These are phyloP conservation scores for Teunomyces aglyptinius DNA, from an alignment of 805 yeast genomes.

Conservation along the genomic window DNA sequence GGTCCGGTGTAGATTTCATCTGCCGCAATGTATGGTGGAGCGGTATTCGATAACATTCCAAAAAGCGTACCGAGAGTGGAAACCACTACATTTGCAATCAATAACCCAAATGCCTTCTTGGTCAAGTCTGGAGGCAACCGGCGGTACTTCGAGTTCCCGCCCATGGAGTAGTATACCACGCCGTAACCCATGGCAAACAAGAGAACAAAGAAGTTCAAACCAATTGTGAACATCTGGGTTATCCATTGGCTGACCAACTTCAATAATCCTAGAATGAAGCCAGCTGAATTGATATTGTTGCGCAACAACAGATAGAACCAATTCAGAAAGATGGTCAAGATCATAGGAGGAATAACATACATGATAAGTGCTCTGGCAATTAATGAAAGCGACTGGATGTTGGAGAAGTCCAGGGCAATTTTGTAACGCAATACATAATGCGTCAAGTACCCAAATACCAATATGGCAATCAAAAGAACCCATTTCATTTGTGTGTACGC, in stretches of 20 bases:
- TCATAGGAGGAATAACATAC: conserved; percentile 21
- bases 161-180: conserved; percentile 26
- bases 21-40: not conserved
- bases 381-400: conserved; percentile 26
- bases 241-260: conserved; percentile 1
- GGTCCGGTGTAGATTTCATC: not conserved
- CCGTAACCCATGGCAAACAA: conserved; percentile 37
- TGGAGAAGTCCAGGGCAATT: conserved; percentile 25
- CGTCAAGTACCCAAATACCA: conserved; percentile 20
- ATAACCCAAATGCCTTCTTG: conserved; percentile 9
- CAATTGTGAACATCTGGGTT: conserved; percentile 4
- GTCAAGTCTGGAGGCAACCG: conserved; percentile 16
- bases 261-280: not conserved
- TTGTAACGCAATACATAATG: conserved; percentile 23
- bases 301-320: conserved; percentile 4
- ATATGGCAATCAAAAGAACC: conserved; percentile 14
- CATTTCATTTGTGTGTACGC: conserved; percentile 16
- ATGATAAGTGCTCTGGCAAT: conserved; percentile 28
- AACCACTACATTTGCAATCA: not conserved
- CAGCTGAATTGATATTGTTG: conserved; percentile 13
- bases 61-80: not conserved
- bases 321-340: conserved; percentile 2
- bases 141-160: conserved; percentile 21
- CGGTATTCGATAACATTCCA: not conserved
- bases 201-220: conserved; percentile 15